Percentiles rank a stretch among this genome's conserved stretches.
Conservation (phyloP, 495 filamentous ascomycete species). For the Bathelium albidoporum region DNA sequence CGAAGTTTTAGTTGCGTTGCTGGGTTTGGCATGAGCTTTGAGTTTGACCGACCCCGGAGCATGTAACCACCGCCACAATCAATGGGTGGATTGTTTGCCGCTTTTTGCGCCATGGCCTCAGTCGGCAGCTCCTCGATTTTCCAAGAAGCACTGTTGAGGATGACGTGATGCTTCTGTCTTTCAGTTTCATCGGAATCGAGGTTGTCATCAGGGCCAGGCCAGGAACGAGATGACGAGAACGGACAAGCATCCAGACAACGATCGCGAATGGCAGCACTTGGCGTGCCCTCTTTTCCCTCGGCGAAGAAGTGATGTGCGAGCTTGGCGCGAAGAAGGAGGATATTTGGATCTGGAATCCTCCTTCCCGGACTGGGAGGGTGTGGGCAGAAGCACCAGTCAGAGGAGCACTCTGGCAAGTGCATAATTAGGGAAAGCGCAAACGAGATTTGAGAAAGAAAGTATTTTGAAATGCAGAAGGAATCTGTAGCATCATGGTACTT, state of each 20-base stretch:
- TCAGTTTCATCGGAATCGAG: neutral
- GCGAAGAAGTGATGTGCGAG: neutral
- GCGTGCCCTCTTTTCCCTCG: neutral
- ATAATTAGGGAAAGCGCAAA: neutral
- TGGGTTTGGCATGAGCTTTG: neutral
- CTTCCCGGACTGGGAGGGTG: neutral
- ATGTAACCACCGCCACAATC: neutral
- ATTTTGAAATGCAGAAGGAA: neutral
- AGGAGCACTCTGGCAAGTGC: neutral
- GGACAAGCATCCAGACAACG: neutral
- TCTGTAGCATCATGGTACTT: no score
- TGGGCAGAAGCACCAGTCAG: neutral
- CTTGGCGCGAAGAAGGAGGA: neutral
- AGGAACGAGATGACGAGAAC: neutral
- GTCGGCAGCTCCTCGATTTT: neutral
- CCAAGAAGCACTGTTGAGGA: constrained; percentile 3
- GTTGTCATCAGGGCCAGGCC: neutral
- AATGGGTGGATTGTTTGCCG: constrained; percentile 4
- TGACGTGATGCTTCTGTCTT: neutral
- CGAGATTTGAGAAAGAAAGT: no score
- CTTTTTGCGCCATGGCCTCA: neutral
- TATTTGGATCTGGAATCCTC: neutral
- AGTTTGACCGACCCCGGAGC: neutral
- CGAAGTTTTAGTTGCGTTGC: neutral
- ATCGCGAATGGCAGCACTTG: neutral